Base-by-base conservation (phyloP, 1,284 basidiomycete species). In the Leccinum pachyderme region DNA sequence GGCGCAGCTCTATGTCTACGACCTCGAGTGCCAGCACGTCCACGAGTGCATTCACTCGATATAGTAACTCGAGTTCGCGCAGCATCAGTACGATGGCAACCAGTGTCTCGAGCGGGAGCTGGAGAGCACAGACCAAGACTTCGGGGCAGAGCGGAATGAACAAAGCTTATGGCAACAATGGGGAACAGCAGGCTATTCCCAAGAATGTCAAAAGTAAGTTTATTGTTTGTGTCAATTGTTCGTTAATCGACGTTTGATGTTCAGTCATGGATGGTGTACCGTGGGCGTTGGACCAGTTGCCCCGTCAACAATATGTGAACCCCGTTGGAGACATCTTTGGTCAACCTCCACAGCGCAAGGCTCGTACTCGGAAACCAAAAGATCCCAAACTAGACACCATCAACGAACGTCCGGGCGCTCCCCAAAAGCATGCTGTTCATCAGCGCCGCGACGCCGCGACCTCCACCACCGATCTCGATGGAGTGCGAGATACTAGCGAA, bases 181-280 rank as follows among this genome's bases (percentile, higher is more conserved):
- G 69, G 60, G 67, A 63, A 59, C 61, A 70, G 58, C 59, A 63
- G 61, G 72, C 59, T 72, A 74, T 81, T 27, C 86, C 88, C 52
- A 81, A 84, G 74, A 91, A 91, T 67, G 77, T 91, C 76, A 92
- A 92, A 78, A 75, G 89, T 92, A 67, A 73, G 86, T 82, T 57
- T 49, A 50, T 31, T 28, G 41, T 15, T 47, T 11, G 49, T 49
- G 8, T 46, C 9, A 2, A 8, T 8, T 25, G n/a, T 52, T 46
- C 35, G 49, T 47, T 65, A 51, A 59, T 41, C 1, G 9, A 28
- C 8, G 13, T 18, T 62, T 45, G 49, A 50, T 55, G 9, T 45
- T 44, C 55, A 91, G 89, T 86, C 63, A 82, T 91, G 78, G 77
- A 77, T 57, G 87, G 87, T 68, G 78, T 88, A 60, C 87, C 89